Evolutionary conservation across 2,329 filamentous ascomycete species (phyloP), one percentile per base, ranked within the genome.

Genomic region (Rhytidhysteron rufulum): DNA sequence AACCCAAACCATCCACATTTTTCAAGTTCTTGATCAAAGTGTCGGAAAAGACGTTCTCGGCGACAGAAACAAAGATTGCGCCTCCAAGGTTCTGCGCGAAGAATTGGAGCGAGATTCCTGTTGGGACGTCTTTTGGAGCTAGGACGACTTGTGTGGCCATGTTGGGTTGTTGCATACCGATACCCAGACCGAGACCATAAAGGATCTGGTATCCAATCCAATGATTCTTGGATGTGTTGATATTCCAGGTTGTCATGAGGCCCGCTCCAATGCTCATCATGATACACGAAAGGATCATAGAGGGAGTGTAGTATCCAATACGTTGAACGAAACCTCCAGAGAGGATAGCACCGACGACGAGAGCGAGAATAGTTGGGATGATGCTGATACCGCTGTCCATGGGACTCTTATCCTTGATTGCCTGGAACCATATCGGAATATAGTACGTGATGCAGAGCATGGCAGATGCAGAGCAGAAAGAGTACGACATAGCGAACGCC

Each of bases 81-180:
- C 80, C 80, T 34, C 81, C 80, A 11, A 85, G 68, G 4, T 73
- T 71, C 54, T 83, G 78, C 63, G 77, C 78, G 63, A 85, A 82
- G 42, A 70, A 63, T 15, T 62, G 55, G 25, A 70, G 62, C 2
- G 63, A 58, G 50, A 44, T 48, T 3, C 37, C 37, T 19, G 27
- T 33, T n/a, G 37, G 20, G 9, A 33, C 37, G 27, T 39, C 37
- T 18, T 20, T 27, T 18, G 11, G n/a, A 8, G 5, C 13, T 4
- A 39, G 29, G 2, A 33, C 29, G 22, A 24, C 20, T 22, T 39
- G 37, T 17, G 31, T 30, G 3, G 20, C 40, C 19, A 53, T 41
- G 20, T 34, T 37, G 21, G 49, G 15, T 21, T 44, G 38, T 36
- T 52, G 49, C 34, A 53, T 45, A 18, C 47, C 44, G 20, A 50